Evolutionary conservation across 129 eudicot genomes (phyloP).

Genomic region (Tanacetum coccineum): DNA sequence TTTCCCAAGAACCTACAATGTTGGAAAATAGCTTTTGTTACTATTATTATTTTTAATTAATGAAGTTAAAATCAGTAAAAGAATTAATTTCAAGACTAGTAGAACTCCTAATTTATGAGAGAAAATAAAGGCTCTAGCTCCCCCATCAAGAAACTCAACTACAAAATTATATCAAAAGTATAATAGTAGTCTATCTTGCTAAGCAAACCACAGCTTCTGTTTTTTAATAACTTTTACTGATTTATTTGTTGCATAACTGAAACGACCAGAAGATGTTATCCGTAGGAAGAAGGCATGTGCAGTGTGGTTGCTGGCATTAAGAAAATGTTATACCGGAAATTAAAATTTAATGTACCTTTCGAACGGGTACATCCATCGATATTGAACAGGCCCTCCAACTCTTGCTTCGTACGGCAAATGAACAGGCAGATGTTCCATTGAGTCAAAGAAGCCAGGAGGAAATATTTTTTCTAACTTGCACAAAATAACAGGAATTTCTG

Average conservation of each 20-base stretch:
- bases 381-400: constrained; percentile 20
- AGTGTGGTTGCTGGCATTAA: constrained; percentile 97
- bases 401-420: constrained; percentile 19
- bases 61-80: too few relatives aligned
- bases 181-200: constrained; percentile 13
- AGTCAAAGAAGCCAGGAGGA: constrained; percentile 20
- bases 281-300: constrained; percentile 71
- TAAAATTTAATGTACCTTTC: constrained; percentile 1
- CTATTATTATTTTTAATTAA: too few relatives aligned
- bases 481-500: neutral
- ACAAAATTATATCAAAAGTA: too few relatives aligned
- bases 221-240: neutral
- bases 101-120: too few relatives aligned
- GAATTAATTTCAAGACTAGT: too few relatives aligned
- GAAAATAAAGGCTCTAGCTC: too few relatives aligned
- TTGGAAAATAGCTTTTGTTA: too few relatives aligned
- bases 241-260: constrained; percentile 24
- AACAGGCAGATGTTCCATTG: constrained; percentile 9
- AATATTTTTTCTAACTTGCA: constrained; percentile 21
- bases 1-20: neutral
- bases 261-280: constrained; percentile 76
- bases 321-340: too few relatives aligned
- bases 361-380: constrained; percentile 20
- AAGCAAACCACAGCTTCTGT: too few relatives aligned
- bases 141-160: too few relatives aligned